Evolutionary conservation across 1,284 basidiomycete species (phyloP), one percentile per base, ranked within the genome.

Genomic region (Fomitopsis palustris): DNA sequence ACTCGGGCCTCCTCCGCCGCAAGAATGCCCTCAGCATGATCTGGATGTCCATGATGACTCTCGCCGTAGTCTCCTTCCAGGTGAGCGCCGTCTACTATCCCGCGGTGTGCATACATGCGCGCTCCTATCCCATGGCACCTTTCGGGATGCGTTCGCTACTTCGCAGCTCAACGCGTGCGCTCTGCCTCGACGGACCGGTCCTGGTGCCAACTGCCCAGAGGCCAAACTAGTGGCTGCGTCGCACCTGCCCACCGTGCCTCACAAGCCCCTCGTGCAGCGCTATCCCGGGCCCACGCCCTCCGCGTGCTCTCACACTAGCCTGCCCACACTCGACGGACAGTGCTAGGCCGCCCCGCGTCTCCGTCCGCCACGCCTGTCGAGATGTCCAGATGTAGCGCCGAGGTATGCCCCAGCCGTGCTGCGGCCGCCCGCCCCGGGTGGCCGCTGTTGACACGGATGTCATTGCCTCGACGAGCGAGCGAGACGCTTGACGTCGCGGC

Each of bases 11-110:
- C 37, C 73, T 88, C 52, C 80, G 93, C 56, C 83, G 93, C 47
- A 97, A 97, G 76, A 97, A 96, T 68, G 96, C 95, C 0, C 80
- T 98, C 8, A 93, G 90, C 21, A 95, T 96, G 93, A 88, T 98
- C 51, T 95, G 88, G 77, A 79, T 95, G 25, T 86, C 85, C 53
- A 84, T 97, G 80, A 87, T 88, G 71, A 84, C 87, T 14, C 72
- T 95, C 39, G 80, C 80, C 58, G 78, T 81, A 62, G 78, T 82
- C 54, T 78, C 79, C 16, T 84, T 80, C 75, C 74, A 71, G 70
- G 74, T 70, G 27, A 41, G 73, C 72, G 60, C 31, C 55, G 33
- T 61, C 21, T 25, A 37, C 61, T 29, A 3, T 5, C 12, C 31
- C n/a, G n/a, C n/a, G n/a, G n/a, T n/a, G n/a, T n/a, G n/a, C n/a